Evolutionary conservation across 805 yeast species (phyloP), one percentile per base, ranked within the genome.

Genomic region (Candida tibetensis): DNA sequence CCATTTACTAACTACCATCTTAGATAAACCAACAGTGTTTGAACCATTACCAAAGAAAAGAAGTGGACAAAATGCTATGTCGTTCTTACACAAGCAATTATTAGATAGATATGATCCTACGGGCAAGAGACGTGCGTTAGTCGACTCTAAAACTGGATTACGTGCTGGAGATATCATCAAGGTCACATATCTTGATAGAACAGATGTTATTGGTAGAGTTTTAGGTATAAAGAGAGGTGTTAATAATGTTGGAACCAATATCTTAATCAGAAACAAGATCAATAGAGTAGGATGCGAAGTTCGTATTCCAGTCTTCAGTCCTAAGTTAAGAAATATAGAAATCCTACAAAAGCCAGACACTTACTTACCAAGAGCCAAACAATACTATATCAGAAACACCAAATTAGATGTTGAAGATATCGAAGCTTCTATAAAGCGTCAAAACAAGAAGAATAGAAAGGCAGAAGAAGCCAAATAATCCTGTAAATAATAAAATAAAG

Each of bases 251-350:
- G 88, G 85, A 31, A 76, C 95, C 13, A 82, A 85, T 43, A 64
- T 91, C n/a, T 66, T 87, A 39, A 61, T 91, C 46, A 81, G 99
- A 71, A 87, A 89, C 58, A 87, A 84, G 57, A 71, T 87, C 49
- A 74, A 82, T 45, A 85, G 84, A 50, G 65, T 86, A n/a, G 95
- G 95, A 40, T 91, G 87, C 34, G 98, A 91, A 55, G 66, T 82
- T 45, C 72, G 91, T 45, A 77, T 89, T 33, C 90, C 91, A 19
- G 64, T 91, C 17, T 91, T 73, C 69, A 84, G 83, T 45, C 96
- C 97, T 5, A 70, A 79, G 38, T 73, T 93, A 39, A 76, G 80
- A 45, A 77, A 82, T 60, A 72, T 91, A 37, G 97, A 90, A 62
- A 61, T 89, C 28, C 62, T 91, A 45, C 76, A 85, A 62, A 82